Evolutionary conservation across 768 basidiomycete genomes (phyloP).

Genomic region (Chiua virens): DNA sequence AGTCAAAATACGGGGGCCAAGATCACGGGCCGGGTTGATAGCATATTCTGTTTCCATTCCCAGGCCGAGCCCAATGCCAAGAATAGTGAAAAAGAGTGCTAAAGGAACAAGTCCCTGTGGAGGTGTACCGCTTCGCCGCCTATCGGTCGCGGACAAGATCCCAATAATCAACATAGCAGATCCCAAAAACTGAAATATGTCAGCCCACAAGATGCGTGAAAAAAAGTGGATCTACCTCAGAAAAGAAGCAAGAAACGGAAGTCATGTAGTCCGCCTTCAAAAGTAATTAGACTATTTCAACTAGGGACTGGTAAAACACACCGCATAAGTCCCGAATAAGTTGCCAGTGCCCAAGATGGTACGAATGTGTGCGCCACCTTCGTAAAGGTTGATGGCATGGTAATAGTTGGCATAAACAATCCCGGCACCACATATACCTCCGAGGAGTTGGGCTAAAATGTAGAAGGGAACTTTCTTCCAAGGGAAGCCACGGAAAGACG

Average conservation of each 20-base stretch:
- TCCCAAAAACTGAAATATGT: constrained; percentile 48
- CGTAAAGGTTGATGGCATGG: constrained; percentile 64
- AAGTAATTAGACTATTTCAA: constrained; percentile 9
- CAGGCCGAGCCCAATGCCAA: constrained; percentile 58
- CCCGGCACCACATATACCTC: constrained; percentile 56
- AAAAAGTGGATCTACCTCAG: constrained; percentile 33
- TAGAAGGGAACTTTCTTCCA: constrained; percentile 79
- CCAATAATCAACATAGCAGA: constrained; percentile 54
- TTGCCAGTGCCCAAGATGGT: constrained; percentile 56
- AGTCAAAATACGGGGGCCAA: constrained; percentile 67
- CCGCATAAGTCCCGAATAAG: constrained; percentile 63
- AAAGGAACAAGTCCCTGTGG: constrained; percentile 54
- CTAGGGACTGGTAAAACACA: constrained; percentile 27
- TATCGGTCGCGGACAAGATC: constrained; percentile 55
- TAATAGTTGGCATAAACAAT: constrained; percentile 64
- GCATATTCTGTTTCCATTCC: constrained; percentile 69
- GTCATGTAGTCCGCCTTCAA: constrained; percentile 43
- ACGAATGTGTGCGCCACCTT: constrained; percentile 55
- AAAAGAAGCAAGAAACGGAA: constrained; percentile 44
- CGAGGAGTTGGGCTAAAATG: constrained; percentile 62
- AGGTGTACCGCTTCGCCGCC: constrained; percentile 43
- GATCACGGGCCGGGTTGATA: constrained; percentile 70
- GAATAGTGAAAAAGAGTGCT: constrained; percentile 52
- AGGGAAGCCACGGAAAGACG: constrained; percentile 70
- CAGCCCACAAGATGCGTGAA: neutral